Base-by-base conservation (phyloP, 2,329 filamentous ascomycete species). In the Talaromyces sp. region DNA sequence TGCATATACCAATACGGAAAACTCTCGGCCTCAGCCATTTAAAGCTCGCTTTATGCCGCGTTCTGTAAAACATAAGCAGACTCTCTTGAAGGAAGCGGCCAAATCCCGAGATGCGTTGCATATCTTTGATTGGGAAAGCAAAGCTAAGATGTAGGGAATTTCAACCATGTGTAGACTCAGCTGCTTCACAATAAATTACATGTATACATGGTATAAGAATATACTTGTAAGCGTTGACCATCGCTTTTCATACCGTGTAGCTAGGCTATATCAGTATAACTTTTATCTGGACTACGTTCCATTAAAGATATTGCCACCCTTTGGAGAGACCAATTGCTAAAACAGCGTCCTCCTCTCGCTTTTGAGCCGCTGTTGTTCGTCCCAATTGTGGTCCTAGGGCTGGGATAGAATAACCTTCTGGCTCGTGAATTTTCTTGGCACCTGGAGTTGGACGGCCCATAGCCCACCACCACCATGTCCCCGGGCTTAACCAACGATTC, bases 401-500 rank as follows among this genome's bases (percentile, higher is more conserved):
- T 24, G 81, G 75, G 52, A 80, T 70, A 46, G 71, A 63, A 64
- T 81, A 82, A 8, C 84, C 84, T 56, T 79, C 67, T 0, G 82
- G 80, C 60, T 73, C 72, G 64, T 78, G 82, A 35, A 77, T 71
- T 3, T 74, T 76, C 27, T 77, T 71, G 49, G 81, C 76, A 24
- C 80, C 81, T 0, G 82, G 82, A 17, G 82, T 64, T 21, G 78
- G 75, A 24, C 74, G 71, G 2, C 82, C 81, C 27, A 79, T 65
- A 3, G 76, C 55, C 68, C 80, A 73, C 31, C 75, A 79, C 13
- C 83, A 60, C 78, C 81, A 81, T 0, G 81, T 85, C 62, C 71
- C 71, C 0, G 81, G 86, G 1, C 84, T 84, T 38, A 62, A 31
- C 85, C 83, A 91, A 61, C 84, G 83, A 67, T 81, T 84, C 84